Conservation (phyloP, 768 basidiomycete species). For the Phylloporus sp. region DNA sequence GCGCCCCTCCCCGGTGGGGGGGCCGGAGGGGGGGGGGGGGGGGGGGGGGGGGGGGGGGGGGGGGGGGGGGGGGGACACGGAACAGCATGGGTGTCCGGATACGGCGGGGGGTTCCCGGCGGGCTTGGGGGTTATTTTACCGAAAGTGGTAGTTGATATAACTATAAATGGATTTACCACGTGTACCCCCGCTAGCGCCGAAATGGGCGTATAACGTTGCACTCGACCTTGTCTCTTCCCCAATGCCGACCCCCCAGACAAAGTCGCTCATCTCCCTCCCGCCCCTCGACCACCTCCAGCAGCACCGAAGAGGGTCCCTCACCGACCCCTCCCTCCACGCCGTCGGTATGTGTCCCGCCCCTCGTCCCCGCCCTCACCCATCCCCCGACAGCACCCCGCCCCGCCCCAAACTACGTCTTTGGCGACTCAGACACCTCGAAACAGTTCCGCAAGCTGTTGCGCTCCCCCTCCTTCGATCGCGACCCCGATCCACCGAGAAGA, state of each 20-base stretch:
- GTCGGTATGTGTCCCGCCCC: slow-evolving; percentile 22
- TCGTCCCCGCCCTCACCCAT: slow-evolving; percentile 15
- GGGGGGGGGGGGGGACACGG: slow-evolving; percentile 47
- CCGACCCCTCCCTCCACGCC: slow-evolving; percentile 76
- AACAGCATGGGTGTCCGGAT: slow-evolving; percentile 48
- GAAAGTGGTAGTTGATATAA: neutral
- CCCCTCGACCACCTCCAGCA: slow-evolving; percentile 78
- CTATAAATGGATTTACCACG: slow-evolving; percentile 21
- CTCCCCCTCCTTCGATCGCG: slow-evolving; percentile 50
- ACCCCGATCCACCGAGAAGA: slow-evolving; percentile 22
- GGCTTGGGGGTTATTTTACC: slow-evolving; percentile 12
- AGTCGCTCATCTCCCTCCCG: slow-evolving; percentile 58
- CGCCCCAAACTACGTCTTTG: slow-evolving; percentile 65
- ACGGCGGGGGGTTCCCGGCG: slow-evolving; percentile 33
- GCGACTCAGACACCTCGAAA: slow-evolving; percentile 41
- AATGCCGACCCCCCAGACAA: slow-evolving; percentile 21
- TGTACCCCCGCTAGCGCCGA: slow-evolving; percentile 24
- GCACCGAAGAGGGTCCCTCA: slow-evolving; percentile 79
- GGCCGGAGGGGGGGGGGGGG: too few species aligned
- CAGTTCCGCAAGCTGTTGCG: slow-evolving; percentile 57
- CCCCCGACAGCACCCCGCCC: slow-evolving; percentile 49
- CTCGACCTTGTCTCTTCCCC: neutral
- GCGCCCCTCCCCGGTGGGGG: too few species aligned
- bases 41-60: slow-evolving; percentile 20
- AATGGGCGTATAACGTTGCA: slow-evolving; percentile 6